Base-by-base conservation (phyloP, 495 filamentous ascomycete species). In the Arthonia radiata region DNA sequence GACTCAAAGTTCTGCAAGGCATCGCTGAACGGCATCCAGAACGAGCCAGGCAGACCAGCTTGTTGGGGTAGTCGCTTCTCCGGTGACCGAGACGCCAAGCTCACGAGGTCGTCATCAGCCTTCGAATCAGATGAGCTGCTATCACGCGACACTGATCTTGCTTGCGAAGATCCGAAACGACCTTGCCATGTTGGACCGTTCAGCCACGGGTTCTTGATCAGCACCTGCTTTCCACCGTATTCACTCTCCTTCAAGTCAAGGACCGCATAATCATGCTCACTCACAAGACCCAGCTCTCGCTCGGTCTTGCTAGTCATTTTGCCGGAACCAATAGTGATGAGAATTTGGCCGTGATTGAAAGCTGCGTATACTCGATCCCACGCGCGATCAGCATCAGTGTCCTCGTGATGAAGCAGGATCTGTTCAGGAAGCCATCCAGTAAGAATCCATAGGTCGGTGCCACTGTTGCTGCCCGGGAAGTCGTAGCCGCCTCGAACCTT, bases 351-450 rank as follows among this genome's bases (percentile, higher is more conserved):
- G 27, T 64, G 60, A 10, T 63, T 58, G 40, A 81, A 90, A 3
- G 70, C 64, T 14, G 61, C 67, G 33, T 61, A 66, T 19, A 92
- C 52, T n/a, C 78, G 61, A 16, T 48, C 56, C 86, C 86, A 97
- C 2, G 83, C 56, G 18, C 67, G 57, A 17, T 67, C 56, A 2
- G 64, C 57, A n/a, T 71, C 69, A 3, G 79, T 39, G 26, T 91
- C 79, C 31, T 83, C 72, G 23, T 60, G 42, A 29, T 90, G 81
- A 3, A 94, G 52, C 38, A 89, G 91, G 3, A 94, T 49, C 39
- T 99, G 86, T 46, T 99, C 82, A 0, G 86, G 86, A 30, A 99
- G 78, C 86, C 86, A 99, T 16, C 83, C 82, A 1, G 74, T 89
- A 26, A 99, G 46, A 8, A 82, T 68, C 54, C 77, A 77, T 2